Evolutionary conservation across 352 stramenopile genomes (phyloP), one percentile per base, ranked within the genome.

Genomic region (Pythium brassicae): DNA sequence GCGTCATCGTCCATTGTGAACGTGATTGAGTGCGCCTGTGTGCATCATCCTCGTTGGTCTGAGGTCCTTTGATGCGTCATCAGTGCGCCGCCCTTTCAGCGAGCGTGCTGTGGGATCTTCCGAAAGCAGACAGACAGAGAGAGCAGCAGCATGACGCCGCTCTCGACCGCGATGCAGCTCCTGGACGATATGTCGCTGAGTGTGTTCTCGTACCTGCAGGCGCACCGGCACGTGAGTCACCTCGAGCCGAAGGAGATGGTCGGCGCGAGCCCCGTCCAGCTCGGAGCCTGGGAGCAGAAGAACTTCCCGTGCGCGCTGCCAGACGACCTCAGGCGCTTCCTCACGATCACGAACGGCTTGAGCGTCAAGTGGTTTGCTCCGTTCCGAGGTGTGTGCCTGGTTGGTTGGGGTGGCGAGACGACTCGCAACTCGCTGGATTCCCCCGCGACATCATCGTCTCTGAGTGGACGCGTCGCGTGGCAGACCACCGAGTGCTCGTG

Each of bases 281-380:
- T 89, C 45, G 55, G 50, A 1, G 54, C 86, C 14, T 92, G 83
- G 83, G 80, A 92, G 45, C 78, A 89, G 68, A 86, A 87, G 63
- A 78, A 92, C 47, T 68, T 69, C 17, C 76, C 80, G 0, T 71
- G 65, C 47, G 26, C 65, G 9, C 62, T 92, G 34, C 83, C 83
- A 22, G 65, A 83, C 9, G 79, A 90, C 57, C 63, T 92, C 53
- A 82, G 74, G 59, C 76, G 68, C 23, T 92, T 90, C 56, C 87
- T 84, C 45, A 74, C 57, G 9, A 69, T 84, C 59, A 69, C 74
- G 23, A 92, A 92, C 47, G 83, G 83, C 9, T 45, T 92, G 20
- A 81, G 74, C 0, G 62, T 88, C 50, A 89, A 88, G 58, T 92
- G 83, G 83, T 89, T 83, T 55, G 72, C 66, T 3, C 53, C 55